These are phyloP conservation scores for Gossypium australe DNA, from an alignment of 345 rosid species.

Conservation along the genomic window DNA sequence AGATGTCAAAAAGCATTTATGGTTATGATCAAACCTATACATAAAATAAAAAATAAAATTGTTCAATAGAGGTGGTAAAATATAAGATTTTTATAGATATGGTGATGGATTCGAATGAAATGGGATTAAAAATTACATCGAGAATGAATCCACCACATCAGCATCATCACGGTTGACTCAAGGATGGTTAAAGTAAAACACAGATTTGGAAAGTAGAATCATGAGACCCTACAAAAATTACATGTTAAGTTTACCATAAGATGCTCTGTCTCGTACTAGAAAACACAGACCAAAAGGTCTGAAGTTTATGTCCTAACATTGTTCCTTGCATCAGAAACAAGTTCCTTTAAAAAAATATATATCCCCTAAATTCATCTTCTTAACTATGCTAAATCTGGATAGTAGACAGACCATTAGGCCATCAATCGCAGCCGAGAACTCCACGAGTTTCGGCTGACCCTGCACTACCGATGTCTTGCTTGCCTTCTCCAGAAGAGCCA, in stretches of 20 bases:
- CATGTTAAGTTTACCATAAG: slow-evolving; percentile 27
- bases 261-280: slow-evolving; percentile 21
- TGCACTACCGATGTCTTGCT: slow-evolving; percentile 72
- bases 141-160: too few relatives aligned
- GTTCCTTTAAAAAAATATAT: not conserved
- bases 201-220: not conserved
- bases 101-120: too few relatives aligned
- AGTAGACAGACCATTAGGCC: not conserved
- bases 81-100: too few relatives aligned
- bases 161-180: too few relatives aligned
- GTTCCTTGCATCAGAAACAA: slow-evolving; percentile 12
- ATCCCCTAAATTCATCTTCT: not conserved
- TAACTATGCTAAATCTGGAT: slow-evolving; percentile 12
- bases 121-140: too few relatives aligned
- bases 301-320: slow-evolving; percentile 9
- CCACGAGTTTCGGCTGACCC: slow-evolving; percentile 70
- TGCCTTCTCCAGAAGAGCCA: slow-evolving; percentile 39
- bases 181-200: not conserved
- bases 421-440: slow-evolving; percentile 40
- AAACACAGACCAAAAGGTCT: slow-evolving; percentile 21
- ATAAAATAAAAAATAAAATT: too few relatives aligned
- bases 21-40: too few relatives aligned
- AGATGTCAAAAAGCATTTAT: too few relatives aligned
- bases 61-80: too few relatives aligned
- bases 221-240: slow-evolving; percentile 35